These are phyloP conservation scores for Echinochloa phyllopogon DNA, from an alignment of 176 grass and related monocot species.

Conservation along the genomic window DNA sequence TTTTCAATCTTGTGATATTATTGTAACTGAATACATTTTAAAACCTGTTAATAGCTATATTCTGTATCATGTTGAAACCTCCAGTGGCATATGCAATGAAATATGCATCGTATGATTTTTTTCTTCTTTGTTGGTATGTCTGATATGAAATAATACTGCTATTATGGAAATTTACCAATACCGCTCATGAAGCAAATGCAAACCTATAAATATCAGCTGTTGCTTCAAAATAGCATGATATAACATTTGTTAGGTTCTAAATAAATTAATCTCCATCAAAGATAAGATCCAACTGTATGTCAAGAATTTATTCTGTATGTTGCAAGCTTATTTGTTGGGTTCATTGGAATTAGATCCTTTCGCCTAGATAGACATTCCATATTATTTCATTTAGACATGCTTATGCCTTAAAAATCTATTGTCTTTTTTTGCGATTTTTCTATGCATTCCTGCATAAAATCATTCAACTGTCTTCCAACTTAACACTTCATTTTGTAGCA, in stretches of 20 bases:
- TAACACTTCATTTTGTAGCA: conserved; percentile 48
- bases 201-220: conserved; percentile 14
- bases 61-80: conserved; percentile 25
- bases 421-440: conserved; percentile 11
- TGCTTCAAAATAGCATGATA: conserved; percentile 8
- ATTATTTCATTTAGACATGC: conserved; percentile 14
- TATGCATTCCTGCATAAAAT: neutral
- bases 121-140: conserved; percentile 1
- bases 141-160: neutral
- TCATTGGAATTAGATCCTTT: conserved; percentile 7
- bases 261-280: conserved; percentile 31
- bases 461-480: conserved; percentile 12
- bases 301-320: conserved; percentile 26
- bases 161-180: conserved; percentile 10
- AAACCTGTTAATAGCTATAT: neutral
- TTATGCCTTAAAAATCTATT: neutral
- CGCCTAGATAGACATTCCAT: conserved; percentile 17
- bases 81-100: neutral
- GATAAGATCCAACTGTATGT: conserved; percentile 2
- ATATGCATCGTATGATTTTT: neutral
- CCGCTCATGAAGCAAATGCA: conserved; percentile 4
- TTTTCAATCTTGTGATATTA: neutral
- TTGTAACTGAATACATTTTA: conserved; percentile 23
- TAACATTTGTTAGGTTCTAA: conserved; percentile 6
- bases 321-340: conserved; percentile 23